phyloP scores from a whole-genome alignment of 768 basidiomycete species.

The Coprinopsis sp. region DNA sequence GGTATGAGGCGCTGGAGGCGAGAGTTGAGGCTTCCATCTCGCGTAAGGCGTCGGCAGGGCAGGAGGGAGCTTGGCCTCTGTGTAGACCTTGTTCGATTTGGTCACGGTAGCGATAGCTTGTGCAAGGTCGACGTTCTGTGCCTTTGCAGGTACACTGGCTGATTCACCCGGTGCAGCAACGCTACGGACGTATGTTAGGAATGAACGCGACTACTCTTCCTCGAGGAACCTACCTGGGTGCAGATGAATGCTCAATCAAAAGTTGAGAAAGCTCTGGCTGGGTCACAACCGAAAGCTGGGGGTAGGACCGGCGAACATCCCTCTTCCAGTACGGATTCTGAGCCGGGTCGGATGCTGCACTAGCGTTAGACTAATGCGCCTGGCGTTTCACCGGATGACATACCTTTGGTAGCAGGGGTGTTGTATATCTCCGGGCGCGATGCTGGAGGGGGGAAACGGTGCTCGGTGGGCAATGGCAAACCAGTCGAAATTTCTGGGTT shows the following conservation, averaged over 20 bases:
- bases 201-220: not conserved
- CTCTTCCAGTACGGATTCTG: slow-evolving; percentile 96
- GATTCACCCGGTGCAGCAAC: slow-evolving; percentile 48
- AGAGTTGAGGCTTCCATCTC: slow-evolving; percentile 69
- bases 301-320: slow-evolving; percentile 88
- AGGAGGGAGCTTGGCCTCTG: slow-evolving; percentile 67
- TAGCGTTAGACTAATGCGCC: not conserved
- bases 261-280: slow-evolving; percentile 78
- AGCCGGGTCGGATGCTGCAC: slow-evolving; percentile 74
- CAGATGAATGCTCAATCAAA: slow-evolving; percentile 72
- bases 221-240: slow-evolving; percentile 50
- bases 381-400: slow-evolving; percentile 2
- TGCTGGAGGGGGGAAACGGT: slow-evolving; percentile 85
- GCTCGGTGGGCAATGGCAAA: slow-evolving; percentile 65
- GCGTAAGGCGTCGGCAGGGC: slow-evolving; percentile 59
- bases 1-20: slow-evolving; percentile 79
- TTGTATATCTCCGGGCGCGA: slow-evolving; percentile 83
- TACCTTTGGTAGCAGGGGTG: slow-evolving; percentile 86
- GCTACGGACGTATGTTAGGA: slow-evolving; percentile 27
- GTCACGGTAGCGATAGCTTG: slow-evolving; percentile 68
- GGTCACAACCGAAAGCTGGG: slow-evolving; percentile 85
- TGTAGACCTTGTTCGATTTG: slow-evolving; percentile 51
- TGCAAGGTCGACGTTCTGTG: slow-evolving; percentile 52
- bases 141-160: slow-evolving; percentile 40
- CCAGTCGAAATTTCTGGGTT: slow-evolving; percentile 91